Conservation (phyloP, 129 eudicot genomes). For the Logfia minima region DNA sequence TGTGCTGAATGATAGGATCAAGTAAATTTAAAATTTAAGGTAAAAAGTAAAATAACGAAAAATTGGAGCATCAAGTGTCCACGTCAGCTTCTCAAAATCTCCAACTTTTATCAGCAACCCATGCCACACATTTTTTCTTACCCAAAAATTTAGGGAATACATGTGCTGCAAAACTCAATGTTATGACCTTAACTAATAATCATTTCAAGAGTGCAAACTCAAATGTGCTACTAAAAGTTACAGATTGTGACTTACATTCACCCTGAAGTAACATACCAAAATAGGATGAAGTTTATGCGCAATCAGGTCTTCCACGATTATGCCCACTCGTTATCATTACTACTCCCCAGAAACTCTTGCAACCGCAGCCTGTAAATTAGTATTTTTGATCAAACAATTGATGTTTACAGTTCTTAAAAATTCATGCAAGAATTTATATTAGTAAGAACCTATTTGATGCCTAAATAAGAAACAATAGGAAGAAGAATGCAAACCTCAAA, state of each 20-base stretch:
- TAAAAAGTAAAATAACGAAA: no score
- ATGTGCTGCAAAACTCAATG: neutral
- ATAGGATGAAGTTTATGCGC: neutral
- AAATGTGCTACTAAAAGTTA: neutral
- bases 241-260: conserved; percentile 1
- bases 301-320: conserved; percentile 8
- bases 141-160: no score
- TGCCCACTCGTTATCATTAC: neutral
- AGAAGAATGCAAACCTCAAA: conserved; percentile 8
- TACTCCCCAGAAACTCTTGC: conserved; percentile 6
- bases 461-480: neutral
- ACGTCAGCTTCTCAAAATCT: no score
- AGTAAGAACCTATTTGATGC: neutral
- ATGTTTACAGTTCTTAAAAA: neutral
- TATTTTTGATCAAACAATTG: neutral
- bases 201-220: neutral
- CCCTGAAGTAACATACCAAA: conserved; percentile 3
- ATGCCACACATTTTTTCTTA: no score
- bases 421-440: neutral
- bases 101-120: no score
- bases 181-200: neutral
- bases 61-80: no score
- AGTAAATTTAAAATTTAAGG: no score
- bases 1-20: no score
- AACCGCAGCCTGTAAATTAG: conserved; percentile 1